Conservation (phyloP, 306 rosid species). For the Vigna unguiculata region DNA sequence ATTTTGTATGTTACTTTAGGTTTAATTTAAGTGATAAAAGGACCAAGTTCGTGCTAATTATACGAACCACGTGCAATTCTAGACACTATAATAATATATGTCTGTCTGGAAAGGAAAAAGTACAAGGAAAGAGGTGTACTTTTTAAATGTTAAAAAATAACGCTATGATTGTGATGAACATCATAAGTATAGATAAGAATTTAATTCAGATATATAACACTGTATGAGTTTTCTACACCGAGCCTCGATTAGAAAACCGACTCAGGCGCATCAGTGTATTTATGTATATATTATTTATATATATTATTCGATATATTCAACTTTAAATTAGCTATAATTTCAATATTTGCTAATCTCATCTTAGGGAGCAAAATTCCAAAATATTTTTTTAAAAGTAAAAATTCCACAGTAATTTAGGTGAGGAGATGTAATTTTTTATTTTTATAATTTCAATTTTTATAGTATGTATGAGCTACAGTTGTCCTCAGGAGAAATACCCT, state of each 20-base stretch:
- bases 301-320: too few species aligned
- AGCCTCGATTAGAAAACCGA: background rate
- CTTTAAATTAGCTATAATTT: background rate
- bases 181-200: background rate
- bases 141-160: background rate
- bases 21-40: background rate
- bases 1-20: background rate
- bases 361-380: background rate
- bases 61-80: background rate
- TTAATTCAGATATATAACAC: background rate
- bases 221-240: too few species aligned
- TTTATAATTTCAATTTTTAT: background rate
- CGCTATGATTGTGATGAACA: background rate
- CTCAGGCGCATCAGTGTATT: background rate
- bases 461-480: background rate
- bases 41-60: background rate
- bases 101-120: background rate
- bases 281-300: background rate
- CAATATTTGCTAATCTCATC: background rate
- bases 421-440: background rate
- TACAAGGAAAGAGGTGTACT: background rate
- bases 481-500: too few species aligned
- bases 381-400: background rate
- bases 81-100: background rate
- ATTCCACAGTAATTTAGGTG: background rate